These are phyloP conservation scores for Podospora bellae-mahoneyi DNA, from an alignment of 495 filamentous ascomycete genomes.

Conservation along the genomic window DNA sequence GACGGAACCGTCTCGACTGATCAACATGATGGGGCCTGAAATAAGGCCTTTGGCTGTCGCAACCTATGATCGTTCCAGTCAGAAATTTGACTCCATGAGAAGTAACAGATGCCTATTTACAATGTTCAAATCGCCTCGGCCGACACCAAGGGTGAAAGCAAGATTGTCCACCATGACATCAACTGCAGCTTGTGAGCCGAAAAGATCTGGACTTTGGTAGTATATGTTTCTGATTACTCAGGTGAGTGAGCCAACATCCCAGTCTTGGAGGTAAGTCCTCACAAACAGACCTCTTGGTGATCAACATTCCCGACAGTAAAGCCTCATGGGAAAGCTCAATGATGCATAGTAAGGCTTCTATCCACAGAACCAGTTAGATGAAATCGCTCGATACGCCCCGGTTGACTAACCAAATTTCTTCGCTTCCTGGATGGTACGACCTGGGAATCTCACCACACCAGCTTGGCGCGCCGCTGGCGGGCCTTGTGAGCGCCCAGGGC, in stretches of 20 bases:
- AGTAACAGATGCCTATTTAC: slow-evolving; percentile 37
- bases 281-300: slow-evolving; percentile 72
- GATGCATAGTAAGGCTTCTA: slow-evolving; percentile 58
- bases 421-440: slow-evolving; percentile 34
- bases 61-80: slow-evolving; percentile 41
- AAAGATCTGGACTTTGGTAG: slow-evolving; percentile 79
- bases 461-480: slow-evolving; percentile 3
- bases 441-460: slow-evolving; percentile 36
- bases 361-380: not conserved
- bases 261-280: not conserved
- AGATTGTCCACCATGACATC: slow-evolving; percentile 80
- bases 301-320: slow-evolving; percentile 55
- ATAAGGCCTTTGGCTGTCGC: slow-evolving; percentile 54
- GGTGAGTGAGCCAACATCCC: not conserved
- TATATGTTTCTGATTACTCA: slow-evolving; percentile 69
- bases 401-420: slow-evolving; percentile 40
- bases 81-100: not conserved
- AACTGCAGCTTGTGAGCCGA: slow-evolving; percentile 70
- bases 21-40: slow-evolving; percentile 29
- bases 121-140: slow-evolving; percentile 62
- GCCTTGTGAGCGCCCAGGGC: not conserved
- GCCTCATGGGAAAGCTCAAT: slow-evolving; percentile 69
- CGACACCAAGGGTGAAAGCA: slow-evolving; percentile 68
- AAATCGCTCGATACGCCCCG: not conserved
- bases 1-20: slow-evolving; percentile 25